Conservation (phyloP, 73 alveolate species). For the Paramecium primaurelia region DNA sequence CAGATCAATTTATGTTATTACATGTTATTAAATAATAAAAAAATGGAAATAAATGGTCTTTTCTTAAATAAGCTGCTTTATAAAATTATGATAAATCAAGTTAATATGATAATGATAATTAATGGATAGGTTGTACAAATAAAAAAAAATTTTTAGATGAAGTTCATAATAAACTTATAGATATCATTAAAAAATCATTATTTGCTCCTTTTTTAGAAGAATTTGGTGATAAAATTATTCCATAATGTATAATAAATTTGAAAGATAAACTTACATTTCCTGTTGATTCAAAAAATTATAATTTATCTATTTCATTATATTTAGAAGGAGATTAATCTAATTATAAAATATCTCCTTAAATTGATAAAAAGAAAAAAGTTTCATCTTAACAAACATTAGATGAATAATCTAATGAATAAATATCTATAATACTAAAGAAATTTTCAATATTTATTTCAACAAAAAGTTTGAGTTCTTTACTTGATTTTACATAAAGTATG, state of each 20-base stretch:
- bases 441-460: neutral
- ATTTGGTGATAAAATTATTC: neutral
- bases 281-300: neutral
- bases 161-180: neutral
- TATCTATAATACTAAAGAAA: neutral
- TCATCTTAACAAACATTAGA: neutral
- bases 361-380: neutral
- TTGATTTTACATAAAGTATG: neutral
- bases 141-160: neutral
- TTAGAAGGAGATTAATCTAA: constrained; percentile 20
- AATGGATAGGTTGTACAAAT: neutral
- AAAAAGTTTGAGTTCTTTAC: neutral
- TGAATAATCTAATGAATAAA: neutral
- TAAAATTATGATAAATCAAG: neutral
- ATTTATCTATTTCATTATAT: neutral
- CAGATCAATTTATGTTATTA: neutral
- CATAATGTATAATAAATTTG: neutral
- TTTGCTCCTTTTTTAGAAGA: constrained; percentile 32
- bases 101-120: neutral
- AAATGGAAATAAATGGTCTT: neutral
- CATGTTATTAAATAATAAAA: neutral
- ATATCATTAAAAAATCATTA: neutral
- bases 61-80: neutral
- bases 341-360: neutral
- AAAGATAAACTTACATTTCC: constrained; percentile 17